A percentile compares a stretch with the other conserved stretches of the same genome.
Conservation (phyloP, 1,139 yeast species). For the Candida pseudoviswanathii region DNA sequence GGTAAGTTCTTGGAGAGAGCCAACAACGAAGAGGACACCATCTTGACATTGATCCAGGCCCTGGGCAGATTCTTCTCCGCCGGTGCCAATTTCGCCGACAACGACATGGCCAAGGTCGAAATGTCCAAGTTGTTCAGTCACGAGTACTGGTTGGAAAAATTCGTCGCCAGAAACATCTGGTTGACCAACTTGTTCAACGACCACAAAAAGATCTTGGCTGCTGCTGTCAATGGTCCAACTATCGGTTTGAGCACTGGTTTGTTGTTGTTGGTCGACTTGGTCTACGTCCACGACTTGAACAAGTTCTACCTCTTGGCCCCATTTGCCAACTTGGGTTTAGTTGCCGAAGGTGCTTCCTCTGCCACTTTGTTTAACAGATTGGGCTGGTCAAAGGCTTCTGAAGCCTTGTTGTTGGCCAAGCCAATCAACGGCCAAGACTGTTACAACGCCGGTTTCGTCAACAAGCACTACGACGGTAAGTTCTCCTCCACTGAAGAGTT, state of each 20-base stretch:
- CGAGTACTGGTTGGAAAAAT: constrained; percentile 59
- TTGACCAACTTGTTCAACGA: constrained; percentile 69
- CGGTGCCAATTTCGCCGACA: constrained; percentile 71
- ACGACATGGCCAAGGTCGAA: constrained; percentile 24
- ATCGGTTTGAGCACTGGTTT: constrained; percentile 79
- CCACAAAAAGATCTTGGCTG: constrained; percentile 72
- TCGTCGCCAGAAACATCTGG: constrained; percentile 70
- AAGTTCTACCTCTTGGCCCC: constrained; percentile 70
- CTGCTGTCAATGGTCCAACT: constrained; percentile 86
- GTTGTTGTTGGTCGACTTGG: constrained; percentile 73
- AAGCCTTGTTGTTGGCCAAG: constrained; percentile 70
- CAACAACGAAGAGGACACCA: constrained; percentile 63
- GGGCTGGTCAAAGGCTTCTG: constrained; percentile 75
- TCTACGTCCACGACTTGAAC: constrained; percentile 63
- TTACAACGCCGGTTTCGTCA: constrained; percentile 59
- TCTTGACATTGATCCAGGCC: constrained; percentile 67
- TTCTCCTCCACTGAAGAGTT: constrained; percentile 60
- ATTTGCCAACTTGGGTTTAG: constrained; percentile 81
- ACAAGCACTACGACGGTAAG: constrained; percentile 47
- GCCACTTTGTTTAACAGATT: constrained; percentile 68
- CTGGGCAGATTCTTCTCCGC: constrained; percentile 82
- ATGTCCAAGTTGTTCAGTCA: constrained; percentile 38
- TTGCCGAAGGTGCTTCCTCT: constrained; percentile 81
- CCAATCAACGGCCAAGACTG: constrained; percentile 68
- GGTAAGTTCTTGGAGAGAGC: constrained; percentile 67